Conservation (phyloP, 495 filamentous ascomycete genomes). For the Aspergillus diversus region DNA sequence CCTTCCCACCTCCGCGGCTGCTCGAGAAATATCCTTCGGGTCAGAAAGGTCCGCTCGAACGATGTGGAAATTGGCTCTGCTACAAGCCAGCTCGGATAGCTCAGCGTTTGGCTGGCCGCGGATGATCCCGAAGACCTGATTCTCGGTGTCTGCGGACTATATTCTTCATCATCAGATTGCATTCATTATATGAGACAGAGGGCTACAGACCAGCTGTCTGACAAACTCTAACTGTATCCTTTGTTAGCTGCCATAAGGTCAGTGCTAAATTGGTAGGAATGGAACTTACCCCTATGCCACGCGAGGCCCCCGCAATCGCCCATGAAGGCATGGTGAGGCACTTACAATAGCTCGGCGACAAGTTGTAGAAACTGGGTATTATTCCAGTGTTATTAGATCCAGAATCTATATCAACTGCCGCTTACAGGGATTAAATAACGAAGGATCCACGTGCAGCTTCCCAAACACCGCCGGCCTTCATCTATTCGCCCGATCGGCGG, state of each 20-base stretch:
- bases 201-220: not conserved
- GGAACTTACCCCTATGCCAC: not conserved
- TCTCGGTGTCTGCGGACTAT: not conserved
- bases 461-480: not conserved
- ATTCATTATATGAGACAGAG: no score
- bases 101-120: not conserved
- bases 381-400: no score
- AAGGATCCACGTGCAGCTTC: not conserved
- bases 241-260: not conserved
- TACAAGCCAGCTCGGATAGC: not conserved
- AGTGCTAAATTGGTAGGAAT: not conserved
- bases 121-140: not conserved
- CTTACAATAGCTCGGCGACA: not conserved
- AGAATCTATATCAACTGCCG: no score
- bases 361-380: not conserved
- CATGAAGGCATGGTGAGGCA: not conserved
- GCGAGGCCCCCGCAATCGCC: not conserved
- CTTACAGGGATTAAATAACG: no score
- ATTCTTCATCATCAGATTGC: not conserved
- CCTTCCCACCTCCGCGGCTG: not conserved
- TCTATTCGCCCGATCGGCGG: not conserved
- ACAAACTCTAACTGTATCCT: not conserved
- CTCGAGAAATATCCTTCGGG: not conserved
- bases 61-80: not conserved
- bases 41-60: not conserved